These are phyloP conservation scores for Agrocybe pediades DNA, from an alignment of 768 basidiomycete genomes.

Conservation along the genomic window DNA sequence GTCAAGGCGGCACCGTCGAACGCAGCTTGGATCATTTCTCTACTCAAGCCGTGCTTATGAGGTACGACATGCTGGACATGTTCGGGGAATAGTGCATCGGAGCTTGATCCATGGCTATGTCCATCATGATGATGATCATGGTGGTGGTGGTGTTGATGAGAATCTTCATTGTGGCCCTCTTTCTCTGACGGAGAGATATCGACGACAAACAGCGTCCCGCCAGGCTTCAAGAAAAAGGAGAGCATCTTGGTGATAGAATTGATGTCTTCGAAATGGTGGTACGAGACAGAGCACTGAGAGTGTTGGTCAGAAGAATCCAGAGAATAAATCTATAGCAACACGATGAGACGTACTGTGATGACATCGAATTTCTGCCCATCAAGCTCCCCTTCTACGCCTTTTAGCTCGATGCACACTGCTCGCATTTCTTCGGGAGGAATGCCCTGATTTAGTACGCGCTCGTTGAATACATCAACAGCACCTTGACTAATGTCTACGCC, in stretches of 20 bases:
- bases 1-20: conserved; percentile 26
- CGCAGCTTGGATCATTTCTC: conserved; percentile 22
- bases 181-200: conserved; percentile 38
- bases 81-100: conserved; percentile 22
- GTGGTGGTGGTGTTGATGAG: not conserved
- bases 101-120: not conserved
- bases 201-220: conserved; percentile 55
- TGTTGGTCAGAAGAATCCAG: not conserved
- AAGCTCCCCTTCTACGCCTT: conserved; percentile 48
- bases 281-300: conserved; percentile 35
- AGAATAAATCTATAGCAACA: not conserved
- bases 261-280: conserved; percentile 62
- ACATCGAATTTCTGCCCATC: conserved; percentile 65
- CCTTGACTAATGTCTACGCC: conserved; percentile 78
- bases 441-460: conserved; percentile 57
- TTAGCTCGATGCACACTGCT: conserved; percentile 54
- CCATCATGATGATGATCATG: not conserved
- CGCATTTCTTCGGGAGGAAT: conserved; percentile 67
- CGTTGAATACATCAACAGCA: conserved; percentile 70
- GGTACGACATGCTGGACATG: conserved; percentile 27
- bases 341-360: conserved; percentile 52
- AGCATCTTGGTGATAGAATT: conserved; percentile 48
- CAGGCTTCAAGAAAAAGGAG: conserved; percentile 51
- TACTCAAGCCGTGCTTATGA: conserved; percentile 30
- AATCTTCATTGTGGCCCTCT: conserved; percentile 9